These are phyloP conservation scores for Fusarium citri DNA, from an alignment of 2,329 filamentous ascomycete species.

Conservation along the genomic window DNA sequence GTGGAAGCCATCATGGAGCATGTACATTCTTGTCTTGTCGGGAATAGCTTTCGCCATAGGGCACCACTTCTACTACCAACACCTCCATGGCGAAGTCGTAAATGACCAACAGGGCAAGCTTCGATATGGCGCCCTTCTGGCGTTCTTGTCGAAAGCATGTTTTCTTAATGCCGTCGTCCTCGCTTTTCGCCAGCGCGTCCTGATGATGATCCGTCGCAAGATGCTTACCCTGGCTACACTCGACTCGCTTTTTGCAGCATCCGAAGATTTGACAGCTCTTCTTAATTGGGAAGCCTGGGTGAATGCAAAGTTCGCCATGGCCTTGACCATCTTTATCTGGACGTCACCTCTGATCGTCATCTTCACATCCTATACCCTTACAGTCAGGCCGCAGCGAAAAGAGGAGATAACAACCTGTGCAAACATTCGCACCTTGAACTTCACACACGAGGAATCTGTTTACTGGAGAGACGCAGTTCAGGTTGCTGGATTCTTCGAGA, in stretches of 20 bases:
- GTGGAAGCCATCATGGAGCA: constrained; percentile 44
- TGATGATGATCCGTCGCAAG: constrained; percentile 46
- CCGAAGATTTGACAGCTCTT: constrained; percentile 41
- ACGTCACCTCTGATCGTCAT: constrained; percentile 44
- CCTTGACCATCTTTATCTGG: constrained; percentile 44
- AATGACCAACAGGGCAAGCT: constrained; percentile 40
- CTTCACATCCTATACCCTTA: constrained; percentile 43
- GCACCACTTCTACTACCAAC: constrained; percentile 42
- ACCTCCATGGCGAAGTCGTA: constrained; percentile 33
- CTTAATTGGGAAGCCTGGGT: constrained; percentile 43
- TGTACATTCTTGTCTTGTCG: constrained; percentile 39
- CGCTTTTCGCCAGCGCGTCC: constrained; percentile 42
- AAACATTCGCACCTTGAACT: constrained; percentile 44
- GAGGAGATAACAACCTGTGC: constrained; percentile 32
- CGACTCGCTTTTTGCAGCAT: constrained; percentile 44
- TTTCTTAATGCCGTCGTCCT: constrained; percentile 43
- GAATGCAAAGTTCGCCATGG: constrained; percentile 44
- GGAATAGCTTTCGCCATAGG: constrained; percentile 43
- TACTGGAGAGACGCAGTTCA: constrained; percentile 30
- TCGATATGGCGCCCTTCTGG: constrained; percentile 39
- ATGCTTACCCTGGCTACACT: constrained; percentile 43
- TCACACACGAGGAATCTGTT: constrained; percentile 33
- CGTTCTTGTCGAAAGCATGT: constrained; percentile 44
- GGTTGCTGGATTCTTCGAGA: constrained; percentile 24
- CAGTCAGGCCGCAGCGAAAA: constrained; percentile 21